Base-by-base conservation (phyloP, 345 rosid species). In the Ceriops zippeliana region DNA sequence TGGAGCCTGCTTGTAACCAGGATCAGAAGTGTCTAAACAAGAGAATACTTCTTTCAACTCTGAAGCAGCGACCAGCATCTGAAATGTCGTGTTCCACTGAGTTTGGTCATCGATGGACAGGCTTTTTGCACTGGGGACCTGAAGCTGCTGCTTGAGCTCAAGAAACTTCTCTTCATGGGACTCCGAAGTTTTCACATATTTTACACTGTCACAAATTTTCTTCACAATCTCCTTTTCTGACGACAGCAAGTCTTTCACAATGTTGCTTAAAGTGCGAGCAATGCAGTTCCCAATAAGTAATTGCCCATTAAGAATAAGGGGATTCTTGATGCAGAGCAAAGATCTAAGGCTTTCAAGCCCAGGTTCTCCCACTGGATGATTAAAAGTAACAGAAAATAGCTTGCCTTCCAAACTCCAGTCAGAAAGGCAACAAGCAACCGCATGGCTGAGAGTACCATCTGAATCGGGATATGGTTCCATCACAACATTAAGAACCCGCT, bases 81-180 rank as follows among this genome's bases (percentile, higher is more conserved):
- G 85, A 76, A 86, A 89, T 2, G 97, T 91, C 4, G 93, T 86
- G 82, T 86, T 85, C 98, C 98, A 93, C 46, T 81, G 85, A 69
- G 81, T 83, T 76, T 81, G 85, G 59, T 93, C 82, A 67, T 91
- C 97, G n/a, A 93, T 82, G 27, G 75, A 78, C 11, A 89, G 90
- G 67, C 70, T 79, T 79, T 81, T 85, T 30, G 88, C 91, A 19
- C 87, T 89, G 3, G 91, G 96, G 52, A 91, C 95, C 73, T 89
- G 96, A 75, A 93, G 96, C 70, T 89, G 97, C 69, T 86, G 85
- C 82, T 86, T 93, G 61, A 93, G 90, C 80, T 88, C 96, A 58
- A 89, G 62, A 78, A 93, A 93, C 82, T 86, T 93, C 63, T 90
- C 96, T 81, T 89, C 97, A 0, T 85, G 91, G 15, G 91, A 88